phyloP scores from a whole-genome alignment of 768 basidiomycete species.

The Pseudohyphozyma bogoriensis region DNA sequence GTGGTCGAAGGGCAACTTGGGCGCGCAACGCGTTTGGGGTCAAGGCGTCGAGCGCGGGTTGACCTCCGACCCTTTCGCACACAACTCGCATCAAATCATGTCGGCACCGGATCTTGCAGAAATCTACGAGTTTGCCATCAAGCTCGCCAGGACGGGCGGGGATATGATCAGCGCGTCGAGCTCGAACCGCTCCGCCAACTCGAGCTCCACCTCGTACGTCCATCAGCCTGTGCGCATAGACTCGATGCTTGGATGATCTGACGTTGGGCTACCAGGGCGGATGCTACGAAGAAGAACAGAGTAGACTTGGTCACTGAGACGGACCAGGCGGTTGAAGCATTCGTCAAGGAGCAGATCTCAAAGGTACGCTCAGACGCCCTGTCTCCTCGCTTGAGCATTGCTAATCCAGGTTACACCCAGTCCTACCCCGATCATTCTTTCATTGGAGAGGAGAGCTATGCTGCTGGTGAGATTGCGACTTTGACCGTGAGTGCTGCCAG shows the following conservation, averaged over 20 bases:
- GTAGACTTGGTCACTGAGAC: conserved; percentile 78
- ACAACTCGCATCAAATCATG: background rate
- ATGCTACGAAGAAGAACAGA: conserved; percentile 79
- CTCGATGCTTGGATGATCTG: no score
- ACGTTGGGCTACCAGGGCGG: no score
- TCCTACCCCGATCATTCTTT: conserved; percentile 41
- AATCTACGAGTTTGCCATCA: conserved; percentile 58
- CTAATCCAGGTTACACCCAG: conserved; percentile 15
- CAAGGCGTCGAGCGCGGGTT: no score
- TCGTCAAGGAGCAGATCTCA: conserved; percentile 61
- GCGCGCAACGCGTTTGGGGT: no score
- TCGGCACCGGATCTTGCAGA: conserved; percentile 44
- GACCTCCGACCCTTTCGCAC: no score
- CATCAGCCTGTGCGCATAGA: no score
- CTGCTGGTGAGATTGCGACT: conserved; percentile 53
- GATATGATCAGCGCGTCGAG: conserved; percentile 59
- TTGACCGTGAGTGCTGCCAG: conserved; percentile 14
- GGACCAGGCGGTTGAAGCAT: conserved; percentile 78
- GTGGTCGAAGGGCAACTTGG: no score
- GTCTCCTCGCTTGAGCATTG: no score
- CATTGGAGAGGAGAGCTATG: conserved; percentile 89
- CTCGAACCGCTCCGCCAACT: conserved; percentile 33
- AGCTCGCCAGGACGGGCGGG: conserved; percentile 66
- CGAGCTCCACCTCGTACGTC: conserved; percentile 44
- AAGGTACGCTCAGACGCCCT: no score